These are phyloP conservation scores for Gymnopilus junonius DNA, from an alignment of 768 basidiomycete species.

Conservation along the genomic window DNA sequence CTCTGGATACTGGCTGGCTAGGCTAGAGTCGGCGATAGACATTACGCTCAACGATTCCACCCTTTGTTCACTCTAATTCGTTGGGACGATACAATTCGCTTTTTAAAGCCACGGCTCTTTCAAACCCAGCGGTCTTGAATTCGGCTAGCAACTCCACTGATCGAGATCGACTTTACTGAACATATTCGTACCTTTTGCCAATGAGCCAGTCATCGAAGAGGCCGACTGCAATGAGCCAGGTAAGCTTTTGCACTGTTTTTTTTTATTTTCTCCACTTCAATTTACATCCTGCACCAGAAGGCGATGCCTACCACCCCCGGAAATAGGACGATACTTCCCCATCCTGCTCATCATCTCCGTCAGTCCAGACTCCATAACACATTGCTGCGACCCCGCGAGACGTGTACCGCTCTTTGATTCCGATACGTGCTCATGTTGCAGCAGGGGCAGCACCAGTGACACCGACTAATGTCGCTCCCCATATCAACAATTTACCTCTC, in stretches of 20 bases:
- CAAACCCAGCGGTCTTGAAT: slow-evolving; percentile 1
- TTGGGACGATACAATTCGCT: not conserved
- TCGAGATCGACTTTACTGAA: not conserved
- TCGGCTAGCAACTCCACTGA: not conserved
- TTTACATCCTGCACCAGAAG: not conserved
- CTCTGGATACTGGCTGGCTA: slow-evolving; percentile 18
- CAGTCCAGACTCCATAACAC: not conserved
- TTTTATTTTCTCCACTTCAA: not conserved
- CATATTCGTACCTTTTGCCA: not conserved
- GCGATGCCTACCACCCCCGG: not conserved
- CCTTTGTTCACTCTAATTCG: slow-evolving; percentile 7
- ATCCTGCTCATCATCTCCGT: not conserved
- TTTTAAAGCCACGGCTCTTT: not conserved
- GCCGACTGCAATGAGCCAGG: not conserved
- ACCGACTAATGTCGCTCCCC: not conserved
- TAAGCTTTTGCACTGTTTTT: not conserved
- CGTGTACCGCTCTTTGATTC: slow-evolving; percentile 5
- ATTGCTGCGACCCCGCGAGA: not conserved
- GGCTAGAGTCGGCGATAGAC: slow-evolving; percentile 24
- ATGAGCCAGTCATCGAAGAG: not conserved
- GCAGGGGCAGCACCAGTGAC: not conserved
- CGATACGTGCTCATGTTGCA: not conserved
- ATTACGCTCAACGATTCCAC: not conserved
- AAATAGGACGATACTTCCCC: not conserved
- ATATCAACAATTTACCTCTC: not conserved